Evolutionary conservation across 495 filamentous ascomycete species (phyloP), one percentile per base, ranked within the genome.

Genomic region (Daldinia grandis): DNA sequence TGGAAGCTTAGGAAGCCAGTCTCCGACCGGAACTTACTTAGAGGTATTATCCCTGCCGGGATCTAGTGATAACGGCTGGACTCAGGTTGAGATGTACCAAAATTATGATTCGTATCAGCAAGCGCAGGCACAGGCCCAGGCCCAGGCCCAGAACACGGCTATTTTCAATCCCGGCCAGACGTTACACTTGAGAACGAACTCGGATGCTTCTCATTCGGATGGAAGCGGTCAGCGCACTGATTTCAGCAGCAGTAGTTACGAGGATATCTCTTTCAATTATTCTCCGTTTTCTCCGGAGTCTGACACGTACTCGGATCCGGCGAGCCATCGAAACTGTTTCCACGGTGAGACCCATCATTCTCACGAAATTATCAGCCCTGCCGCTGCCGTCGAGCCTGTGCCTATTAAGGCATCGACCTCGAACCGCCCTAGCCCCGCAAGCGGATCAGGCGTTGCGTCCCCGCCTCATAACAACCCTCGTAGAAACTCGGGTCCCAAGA

Each of bases 121-220:
- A 62, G 60, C 74, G 76, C 84, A 78, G 76, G 71, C 75, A 10
- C 67, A 69, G 47, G 76, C 80, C 10, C 67, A 69, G 47, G 76
- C 80, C 8, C 89, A 76, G 69, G 87, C 78, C 75, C 78, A 81
- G 37, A 76, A 76, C 44, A 83, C 86, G 57, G 81, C 91, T 59
- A 93, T 96, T 63, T 93, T 94, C 81, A 95, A 96, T 76, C 94
- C 94, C 2, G 87, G 88, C 64, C 91, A 96, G 78, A 93, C 92
- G 0, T 82, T 97, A 51, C 94, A 97, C 78, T 81, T 93, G 70
- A 88, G 94, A 54, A 94, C 90, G 57, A 87, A 90, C 69, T 97
- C 94, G 8, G 92, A 94, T 63, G 93, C 93, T 3, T 95, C 94
- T 0, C 88, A 90, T 40, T 93, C 92, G 9, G 90, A 92, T 62